phyloP scores from a whole-genome alignment of 768 basidiomycete genomes.

The Trametes cinnabarina region DNA sequence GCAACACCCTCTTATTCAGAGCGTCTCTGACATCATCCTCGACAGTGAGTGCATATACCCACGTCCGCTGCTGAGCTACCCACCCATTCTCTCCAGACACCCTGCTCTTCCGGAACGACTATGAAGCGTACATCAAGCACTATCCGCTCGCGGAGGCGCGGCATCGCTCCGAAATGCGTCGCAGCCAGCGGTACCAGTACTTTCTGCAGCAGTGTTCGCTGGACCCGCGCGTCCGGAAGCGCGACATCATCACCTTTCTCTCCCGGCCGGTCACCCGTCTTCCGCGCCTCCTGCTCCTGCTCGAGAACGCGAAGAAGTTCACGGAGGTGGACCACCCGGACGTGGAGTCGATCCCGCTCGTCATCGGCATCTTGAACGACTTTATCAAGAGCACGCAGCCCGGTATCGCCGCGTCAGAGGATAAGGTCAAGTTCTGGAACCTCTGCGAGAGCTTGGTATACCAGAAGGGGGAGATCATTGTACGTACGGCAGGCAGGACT shows the following conservation, averaged over 20 bases:
- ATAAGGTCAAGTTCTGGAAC: conserved; percentile 85
- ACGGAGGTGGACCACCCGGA: conserved; percentile 78
- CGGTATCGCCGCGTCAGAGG: conserved; percentile 87
- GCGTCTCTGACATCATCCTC: conserved; percentile 82
- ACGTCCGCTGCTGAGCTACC: neutral
- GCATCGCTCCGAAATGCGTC: conserved; percentile 73
- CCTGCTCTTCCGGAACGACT: conserved; percentile 33
- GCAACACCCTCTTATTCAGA: conserved; percentile 79
- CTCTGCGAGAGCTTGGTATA: conserved; percentile 74
- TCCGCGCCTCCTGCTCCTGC: conserved; percentile 70
- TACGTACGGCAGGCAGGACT: conserved; percentile 35
- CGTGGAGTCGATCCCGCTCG: conserved; percentile 69
- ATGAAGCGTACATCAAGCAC: conserved; percentile 83
- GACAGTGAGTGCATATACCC: conserved; percentile 49
- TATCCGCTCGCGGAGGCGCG: conserved; percentile 84
- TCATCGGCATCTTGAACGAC: conserved; percentile 62
- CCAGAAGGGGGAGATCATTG: conserved; percentile 79
- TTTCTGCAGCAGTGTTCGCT: conserved; percentile 63
- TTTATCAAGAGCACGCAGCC: conserved; percentile 85
- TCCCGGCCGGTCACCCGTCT: conserved; percentile 88
- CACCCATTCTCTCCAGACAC: neutral
- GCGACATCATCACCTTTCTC: conserved; percentile 78
- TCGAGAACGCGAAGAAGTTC: conserved; percentile 66
- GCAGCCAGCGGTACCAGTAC: conserved; percentile 61
- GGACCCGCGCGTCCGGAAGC: conserved; percentile 67